phyloP scores from a whole-genome alignment of 371 early-diverging fungal genomes.

The Umbelopsis sp. region DNA sequence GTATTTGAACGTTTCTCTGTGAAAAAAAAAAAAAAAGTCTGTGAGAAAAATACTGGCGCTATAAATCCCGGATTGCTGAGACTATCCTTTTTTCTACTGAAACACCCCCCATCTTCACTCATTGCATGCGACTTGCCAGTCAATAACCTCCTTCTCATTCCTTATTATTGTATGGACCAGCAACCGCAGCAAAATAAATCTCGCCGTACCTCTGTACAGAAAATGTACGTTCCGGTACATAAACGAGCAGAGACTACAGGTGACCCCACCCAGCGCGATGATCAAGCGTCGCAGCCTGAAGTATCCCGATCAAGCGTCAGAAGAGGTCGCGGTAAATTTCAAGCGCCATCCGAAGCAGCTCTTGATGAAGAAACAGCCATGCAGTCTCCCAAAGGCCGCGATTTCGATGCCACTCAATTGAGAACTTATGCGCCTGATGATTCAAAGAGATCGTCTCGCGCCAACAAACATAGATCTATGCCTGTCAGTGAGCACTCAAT shows the following conservation, averaged over 20 bases:
- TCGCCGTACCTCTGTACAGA: background rate
- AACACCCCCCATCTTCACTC: slow-evolving; percentile 7
- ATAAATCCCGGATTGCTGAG: background rate
- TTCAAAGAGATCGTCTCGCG: background rate
- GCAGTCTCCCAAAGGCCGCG: slow-evolving; percentile 1
- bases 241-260: background rate
- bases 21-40: too few relatives aligned
- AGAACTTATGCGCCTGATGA: background rate
- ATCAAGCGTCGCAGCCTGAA: background rate
- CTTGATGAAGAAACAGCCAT: background rate
- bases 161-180: slow-evolving; percentile 16
- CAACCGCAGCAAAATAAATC: slow-evolving; percentile 1
- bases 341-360: slow-evolving; percentile 1
- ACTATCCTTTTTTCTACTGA: background rate
- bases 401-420: background rate
- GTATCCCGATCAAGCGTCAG: slow-evolving; percentile 7
- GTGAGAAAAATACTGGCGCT: too few relatives aligned
- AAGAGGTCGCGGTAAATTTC: slow-evolving; percentile 16
- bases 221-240: slow-evolving; percentile 15
- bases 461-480: slow-evolving; percentile 13
- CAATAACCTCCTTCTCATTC: slow-evolving; percentile 8
- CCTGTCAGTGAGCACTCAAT: background rate
- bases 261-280: slow-evolving; percentile 10
- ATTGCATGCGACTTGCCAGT: slow-evolving; percentile 12
- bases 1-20: too few relatives aligned